Evolutionary conservation across 1,139 yeast genomes (phyloP).

Genomic region (Pichia sp.): DNA sequence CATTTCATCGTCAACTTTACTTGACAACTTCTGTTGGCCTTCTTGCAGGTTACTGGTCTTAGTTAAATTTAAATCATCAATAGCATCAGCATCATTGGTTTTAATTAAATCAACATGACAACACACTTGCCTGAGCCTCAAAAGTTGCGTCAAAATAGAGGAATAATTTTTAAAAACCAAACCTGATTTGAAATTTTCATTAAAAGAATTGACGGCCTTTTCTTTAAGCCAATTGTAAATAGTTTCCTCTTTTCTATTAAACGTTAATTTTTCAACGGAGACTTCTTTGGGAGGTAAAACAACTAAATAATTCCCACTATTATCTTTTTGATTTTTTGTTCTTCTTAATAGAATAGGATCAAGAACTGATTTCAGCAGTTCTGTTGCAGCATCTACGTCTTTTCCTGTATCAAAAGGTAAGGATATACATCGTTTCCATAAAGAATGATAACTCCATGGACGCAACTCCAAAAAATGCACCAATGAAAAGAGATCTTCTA

Average conservation of each 20-base stretch:
- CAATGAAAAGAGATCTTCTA: constrained; percentile 74
- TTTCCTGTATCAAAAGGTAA: constrained; percentile 73
- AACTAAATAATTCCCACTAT: constrained; percentile 70
- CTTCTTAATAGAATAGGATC: constrained; percentile 81
- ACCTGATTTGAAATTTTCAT: constrained; percentile 57
- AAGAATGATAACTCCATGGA: constrained; percentile 84
- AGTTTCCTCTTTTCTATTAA: constrained; percentile 59
- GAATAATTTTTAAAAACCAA: constrained; percentile 69
- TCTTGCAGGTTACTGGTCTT: neutral
- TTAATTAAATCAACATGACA: constrained; percentile 71
- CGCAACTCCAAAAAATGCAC: constrained; percentile 70
- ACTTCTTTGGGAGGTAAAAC: constrained; percentile 74
- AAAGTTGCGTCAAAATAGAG: constrained; percentile 73
- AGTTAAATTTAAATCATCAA: constrained; percentile 24
- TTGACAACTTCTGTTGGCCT: constrained; percentile 13
- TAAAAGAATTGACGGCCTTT: constrained; percentile 62
- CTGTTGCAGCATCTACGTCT: constrained; percentile 63
- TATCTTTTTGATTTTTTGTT: constrained; percentile 77
- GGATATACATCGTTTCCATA: constrained; percentile 87
- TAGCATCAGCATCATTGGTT: constrained; percentile 29
- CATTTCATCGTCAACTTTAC: constrained; percentile 26
- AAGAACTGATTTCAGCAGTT: constrained; percentile 75
- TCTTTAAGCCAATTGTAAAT: constrained; percentile 68
- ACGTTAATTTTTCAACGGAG: constrained; percentile 56
- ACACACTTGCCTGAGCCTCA: constrained; percentile 81